A percentile compares a stretch with the other conserved stretches of the same genome.
phyloP scores from a whole-genome alignment of 129 eudicot species.

The Lonicera japonica region DNA sequence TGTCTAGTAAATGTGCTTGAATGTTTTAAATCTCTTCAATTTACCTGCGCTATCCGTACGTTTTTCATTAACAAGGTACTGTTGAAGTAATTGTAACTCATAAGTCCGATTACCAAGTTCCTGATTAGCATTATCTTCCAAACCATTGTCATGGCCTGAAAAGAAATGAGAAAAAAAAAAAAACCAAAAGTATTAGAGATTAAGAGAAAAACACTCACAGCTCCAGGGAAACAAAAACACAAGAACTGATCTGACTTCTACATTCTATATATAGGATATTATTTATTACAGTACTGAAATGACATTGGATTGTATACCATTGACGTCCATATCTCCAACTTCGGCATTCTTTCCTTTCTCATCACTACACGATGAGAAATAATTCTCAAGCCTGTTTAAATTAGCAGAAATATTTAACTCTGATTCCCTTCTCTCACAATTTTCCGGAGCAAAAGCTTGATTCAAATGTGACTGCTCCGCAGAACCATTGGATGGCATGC shows the following conservation, averaged over 20 bases:
- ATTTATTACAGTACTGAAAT: background rate
- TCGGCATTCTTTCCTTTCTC: slow-evolving; percentile 9
- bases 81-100: background rate
- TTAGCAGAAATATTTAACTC: slow-evolving; percentile 5
- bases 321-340: slow-evolving; percentile 5
- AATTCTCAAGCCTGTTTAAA: background rate
- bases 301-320: slow-evolving; percentile 5
- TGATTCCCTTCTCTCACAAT: slow-evolving; percentile 5
- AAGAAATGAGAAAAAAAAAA: background rate
- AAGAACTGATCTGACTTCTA: background rate
- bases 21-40: background rate
- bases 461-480: slow-evolving; percentile 13
- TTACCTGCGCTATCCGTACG: slow-evolving; percentile 22
- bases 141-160: slow-evolving; percentile 18
- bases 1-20: background rate
- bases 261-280: background rate
- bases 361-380: background rate
- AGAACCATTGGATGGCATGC: background rate
- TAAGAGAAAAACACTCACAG: background rate
- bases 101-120: background rate
- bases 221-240: background rate
- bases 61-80: slow-evolving; percentile 4
- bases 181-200: background rate
- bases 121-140: slow-evolving; percentile 2
- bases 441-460: slow-evolving; percentile 12